Evolutionary conservation across 2,329 filamentous ascomycete genomes (phyloP), one percentile per base, ranked within the genome.

Genomic region (Aspergillus fructus): DNA sequence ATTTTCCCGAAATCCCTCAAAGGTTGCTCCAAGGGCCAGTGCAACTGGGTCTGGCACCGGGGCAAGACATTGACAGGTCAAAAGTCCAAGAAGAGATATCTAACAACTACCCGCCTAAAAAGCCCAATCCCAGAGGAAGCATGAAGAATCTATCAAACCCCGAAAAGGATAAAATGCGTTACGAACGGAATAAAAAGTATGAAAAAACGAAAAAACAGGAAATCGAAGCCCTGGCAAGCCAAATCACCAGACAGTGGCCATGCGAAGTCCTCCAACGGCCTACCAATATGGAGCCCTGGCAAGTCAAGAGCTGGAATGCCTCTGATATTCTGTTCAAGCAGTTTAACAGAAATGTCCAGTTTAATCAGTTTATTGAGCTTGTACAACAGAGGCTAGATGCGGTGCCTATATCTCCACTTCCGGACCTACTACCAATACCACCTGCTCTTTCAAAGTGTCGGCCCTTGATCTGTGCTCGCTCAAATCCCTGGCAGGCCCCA

Each of bases 41-140:
- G 21, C 42, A 45, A 12, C 4, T 45, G 13, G 42, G 42, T 3
- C 27, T 51, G 11, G 24, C 15, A 33, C 23, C 49, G 12, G 49
- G 49, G 15, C 6, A 42, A 12, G 21, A 17, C 17, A 15, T 43
- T 7, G 23, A 34, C 37, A 43, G 33, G 23, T 9, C 15, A 33
- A 24, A 42, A 11, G 23, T 43, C 39, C 3, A 33, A 9, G 13
- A 15, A 8, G 39, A 23, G 12, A 57, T 59, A 37, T 33, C 49
- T 15, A 40, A 46, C 13, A 11, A 62, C 45, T 62, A 59, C 42
- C 37, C 49, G 37, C 33, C 49, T 11, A 50, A 50, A 17, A 40
- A 40, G 4, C 17, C 19, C 23, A 23, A 33, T 12, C 30, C 6
- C 21, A 40, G 27, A 23, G 8, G 17, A 21, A 30, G n/a, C 34